Conservation (phyloP, 176 grass and related monocot species). For the Ananas comosus region DNA sequence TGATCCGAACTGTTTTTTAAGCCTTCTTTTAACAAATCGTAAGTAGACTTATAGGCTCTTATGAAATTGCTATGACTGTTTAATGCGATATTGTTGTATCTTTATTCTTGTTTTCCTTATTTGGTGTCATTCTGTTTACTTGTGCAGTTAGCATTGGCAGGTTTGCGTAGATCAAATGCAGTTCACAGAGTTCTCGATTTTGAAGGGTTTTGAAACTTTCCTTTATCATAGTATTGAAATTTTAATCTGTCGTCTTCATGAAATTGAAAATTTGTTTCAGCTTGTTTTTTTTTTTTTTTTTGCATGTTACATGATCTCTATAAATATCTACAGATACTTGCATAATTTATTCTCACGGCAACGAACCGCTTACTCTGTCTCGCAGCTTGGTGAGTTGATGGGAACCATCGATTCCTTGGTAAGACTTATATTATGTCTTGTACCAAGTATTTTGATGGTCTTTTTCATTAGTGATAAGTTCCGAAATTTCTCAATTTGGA, state of each 20-base stretch:
- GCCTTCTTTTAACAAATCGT: too few species aligned
- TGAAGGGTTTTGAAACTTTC: constrained; percentile 43
- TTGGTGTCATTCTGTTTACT: constrained; percentile 5
- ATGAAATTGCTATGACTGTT: too few species aligned
- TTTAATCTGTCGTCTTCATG: not conserved
- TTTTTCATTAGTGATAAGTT: not conserved
- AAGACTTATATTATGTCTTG: constrained; percentile 11
- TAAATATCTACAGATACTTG: constrained; percentile 65
- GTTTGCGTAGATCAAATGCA: constrained; percentile 64
- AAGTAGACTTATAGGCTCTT: too few species aligned
- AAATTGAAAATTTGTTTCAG: not conserved
- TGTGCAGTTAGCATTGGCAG: constrained; percentile 86
- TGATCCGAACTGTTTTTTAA: too few species aligned
- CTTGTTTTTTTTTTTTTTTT: not conserved
- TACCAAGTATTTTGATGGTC: too few species aligned
- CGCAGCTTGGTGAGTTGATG: constrained; percentile 49
- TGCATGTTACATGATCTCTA: not conserved
- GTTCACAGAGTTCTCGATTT: constrained; percentile 56
- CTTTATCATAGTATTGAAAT: not conserved
- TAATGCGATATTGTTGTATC: not conserved
- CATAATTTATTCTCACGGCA: constrained; percentile 51
- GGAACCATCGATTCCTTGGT: constrained; percentile 61
- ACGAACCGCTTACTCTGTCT: constrained; percentile 33
- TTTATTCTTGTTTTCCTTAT: not conserved
- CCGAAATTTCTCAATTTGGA: not conserved